Conservation (phyloP, 306 rosid species). For the Acacia melanoxylon region DNA sequence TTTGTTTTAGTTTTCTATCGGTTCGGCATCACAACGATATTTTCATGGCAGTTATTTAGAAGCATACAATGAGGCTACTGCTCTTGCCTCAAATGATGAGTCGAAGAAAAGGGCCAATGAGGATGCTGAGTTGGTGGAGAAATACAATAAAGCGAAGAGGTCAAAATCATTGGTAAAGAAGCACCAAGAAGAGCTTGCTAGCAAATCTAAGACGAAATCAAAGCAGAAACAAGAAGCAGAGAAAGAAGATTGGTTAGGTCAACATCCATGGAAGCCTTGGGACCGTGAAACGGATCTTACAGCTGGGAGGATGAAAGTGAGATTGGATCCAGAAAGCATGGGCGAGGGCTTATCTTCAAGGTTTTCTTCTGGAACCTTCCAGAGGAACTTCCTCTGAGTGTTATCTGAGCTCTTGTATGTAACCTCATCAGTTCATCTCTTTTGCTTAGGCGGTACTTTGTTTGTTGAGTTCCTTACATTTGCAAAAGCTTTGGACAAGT, state of each 20-base stretch:
- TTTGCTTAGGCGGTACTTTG: neutral
- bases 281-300: constrained; percentile 91
- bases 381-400: constrained; percentile 83
- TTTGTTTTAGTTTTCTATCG: neutral
- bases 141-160: constrained; percentile 75
- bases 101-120: constrained; percentile 47
- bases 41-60: constrained; percentile 72
- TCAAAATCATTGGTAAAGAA: constrained; percentile 78
- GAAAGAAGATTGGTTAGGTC: constrained; percentile 79
- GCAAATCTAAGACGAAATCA: constrained; percentile 66
- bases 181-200: constrained; percentile 55
- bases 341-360: constrained; percentile 67
- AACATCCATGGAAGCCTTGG: constrained; percentile 99
- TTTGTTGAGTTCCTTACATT: neutral
- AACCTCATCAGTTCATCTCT: neutral
- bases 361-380: constrained; percentile 75
- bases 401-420: neutral
- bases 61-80: constrained; percentile 82
- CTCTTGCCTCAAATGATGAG: constrained; percentile 76
- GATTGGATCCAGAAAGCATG: constrained; percentile 74
- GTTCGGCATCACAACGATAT: constrained; percentile 8
- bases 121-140: constrained; percentile 87
- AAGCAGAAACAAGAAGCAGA: constrained; percentile 34
- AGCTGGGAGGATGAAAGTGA: constrained; percentile 65
- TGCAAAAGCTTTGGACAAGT: neutral